Base-by-base conservation (phyloP, 108 stramenopile genomes). In the Craspedostauros australis region DNA sequence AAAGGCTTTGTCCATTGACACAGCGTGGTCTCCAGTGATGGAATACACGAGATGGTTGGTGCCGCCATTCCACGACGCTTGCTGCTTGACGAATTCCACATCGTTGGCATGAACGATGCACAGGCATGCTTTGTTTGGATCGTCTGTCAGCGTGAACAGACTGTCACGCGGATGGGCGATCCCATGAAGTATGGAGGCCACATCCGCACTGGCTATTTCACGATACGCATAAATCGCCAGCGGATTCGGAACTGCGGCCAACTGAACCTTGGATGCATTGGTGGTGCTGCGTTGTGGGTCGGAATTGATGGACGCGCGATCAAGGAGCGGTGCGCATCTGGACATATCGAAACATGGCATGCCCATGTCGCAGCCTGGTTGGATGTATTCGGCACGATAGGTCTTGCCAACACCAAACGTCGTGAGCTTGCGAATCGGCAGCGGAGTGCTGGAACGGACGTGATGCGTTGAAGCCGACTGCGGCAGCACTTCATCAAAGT, bases 301-400 rank as follows among this genome's bases (percentile, higher is more conserved):
- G 20, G 0, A 20, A 12, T 16, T n/a, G 7, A 1, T 14, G 9
- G 34, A 5, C 15, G 22, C 24, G n/a, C n/a, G n/a, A n/a, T n/a
- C n/a, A n/a, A n/a, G n/a, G n/a, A n/a, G 11, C 6, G 0, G 20
- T 16, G 55, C 45, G 43, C 55, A 57, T 32, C 55, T 27, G 45
- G 43, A 21, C 55, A 57, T 43, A 45, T 57, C 55, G 23, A 57
- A 57, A 22, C 55, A 57, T 11, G 55, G 55, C 26, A 28, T 43
- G 28, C 30, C 14, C 15, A 57, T 18, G n/a, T 15, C 5, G 32
- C 43, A 57, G 24, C 39, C 30, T 45, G 55, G 41, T 19, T 57
- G 55, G 18, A 34, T 27, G 43, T 57, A 54, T 54, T 54, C 53
- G n/a, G 41, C 36, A 16, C 16, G 28, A 5, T 33, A 26, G 4